Evolutionary conservation across 2,329 filamentous ascomycete species (phyloP), one percentile per base, ranked within the genome.

Genomic region (Diaporthe capsici): DNA sequence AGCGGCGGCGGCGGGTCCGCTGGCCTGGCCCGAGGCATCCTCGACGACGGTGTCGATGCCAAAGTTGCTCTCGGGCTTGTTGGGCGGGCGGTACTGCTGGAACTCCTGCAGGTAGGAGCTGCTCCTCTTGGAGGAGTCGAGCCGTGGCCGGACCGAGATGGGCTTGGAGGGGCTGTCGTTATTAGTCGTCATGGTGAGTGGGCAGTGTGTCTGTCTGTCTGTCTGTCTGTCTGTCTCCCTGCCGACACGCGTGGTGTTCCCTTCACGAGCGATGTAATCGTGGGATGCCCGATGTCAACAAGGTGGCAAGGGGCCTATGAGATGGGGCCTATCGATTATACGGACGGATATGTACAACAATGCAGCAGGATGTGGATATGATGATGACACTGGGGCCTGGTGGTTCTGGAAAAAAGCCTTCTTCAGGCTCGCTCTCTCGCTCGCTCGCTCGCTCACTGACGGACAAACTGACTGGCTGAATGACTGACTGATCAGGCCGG

Each of bases 31-130:
- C 76, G 85, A 84, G 44, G 88, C 80, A 76, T 90, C 89, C 82
- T 93, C 91, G 71, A 93, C 88, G 22, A 93, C 90, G 61, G 90
- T 91, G 81, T 93, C 91, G 79, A 93, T 93, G 77, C 90, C 91
- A 77, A 91, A 90, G 81, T 89, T 87, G 75, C 85, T 86, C 39
- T 92, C 90, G 63, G 88, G 86, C 76, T 86, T 86, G 76, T 85
- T 84, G 15, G 90, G 89, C 42, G 90, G 89, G 67, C 91, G 89
- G 78, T 91, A 92, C 80, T 92, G 90, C 82, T 92, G 90, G 80
- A 92, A 89, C 78, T 92, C 91, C 81, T 88, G 87, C 74, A 92
- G 85, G 80, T 90, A 92, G 20, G 90, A 92, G 82, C 88, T 90
- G 84, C 88, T 91, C 80, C 91, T 88, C 88, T 89, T 90, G 72